phyloP scores from a whole-genome alignment of 495 filamentous ascomycete genomes.

The Pyrenula aspistea region DNA sequence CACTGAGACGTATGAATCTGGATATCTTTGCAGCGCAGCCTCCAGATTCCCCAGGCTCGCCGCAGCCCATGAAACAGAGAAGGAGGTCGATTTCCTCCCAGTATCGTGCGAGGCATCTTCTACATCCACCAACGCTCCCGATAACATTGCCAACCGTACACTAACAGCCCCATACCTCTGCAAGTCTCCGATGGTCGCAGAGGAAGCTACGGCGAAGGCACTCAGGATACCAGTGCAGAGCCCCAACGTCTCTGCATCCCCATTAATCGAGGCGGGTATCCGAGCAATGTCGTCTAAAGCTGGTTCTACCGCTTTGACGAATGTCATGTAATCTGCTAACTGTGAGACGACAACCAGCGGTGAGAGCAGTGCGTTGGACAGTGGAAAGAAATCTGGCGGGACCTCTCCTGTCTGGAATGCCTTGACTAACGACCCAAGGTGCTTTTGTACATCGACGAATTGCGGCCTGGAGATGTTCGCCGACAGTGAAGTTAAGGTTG shows the following conservation, averaged over 20 bases:
- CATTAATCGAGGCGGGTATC: not conserved
- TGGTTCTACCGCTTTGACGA: not conserved
- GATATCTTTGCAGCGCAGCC: conserved; percentile 3
- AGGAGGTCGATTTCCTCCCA: not conserved
- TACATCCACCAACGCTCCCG: conserved; percentile 25
- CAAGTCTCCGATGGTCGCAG: conserved; percentile 12
- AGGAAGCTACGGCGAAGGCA: conserved; percentile 17
- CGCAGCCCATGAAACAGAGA: conserved; percentile 3
- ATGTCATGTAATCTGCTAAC: conserved; percentile 16
- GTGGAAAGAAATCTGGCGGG: conserved; percentile 5
- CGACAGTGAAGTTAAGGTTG: conserved; percentile 17
- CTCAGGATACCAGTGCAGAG: conserved; percentile 28
- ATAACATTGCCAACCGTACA: conserved; percentile 24
- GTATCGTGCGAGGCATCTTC: conserved; percentile 9
- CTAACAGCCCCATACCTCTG: conserved; percentile 11
- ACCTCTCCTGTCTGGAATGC: conserved; percentile 16
- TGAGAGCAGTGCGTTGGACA: conserved; percentile 21
- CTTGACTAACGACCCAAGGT: conserved; percentile 12
- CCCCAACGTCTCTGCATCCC: conserved; percentile 3
- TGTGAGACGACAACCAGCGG: conserved; percentile 26
- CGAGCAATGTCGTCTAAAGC: not conserved
- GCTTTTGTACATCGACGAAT: conserved; percentile 8
- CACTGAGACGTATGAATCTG: conserved; percentile 27
- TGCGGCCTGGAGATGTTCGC: conserved; percentile 15
- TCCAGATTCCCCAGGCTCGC: not conserved